Evolutionary conservation across 768 basidiomycete species (phyloP), one percentile per base, ranked within the genome.

Genomic region (Boletus fagicola): DNA sequence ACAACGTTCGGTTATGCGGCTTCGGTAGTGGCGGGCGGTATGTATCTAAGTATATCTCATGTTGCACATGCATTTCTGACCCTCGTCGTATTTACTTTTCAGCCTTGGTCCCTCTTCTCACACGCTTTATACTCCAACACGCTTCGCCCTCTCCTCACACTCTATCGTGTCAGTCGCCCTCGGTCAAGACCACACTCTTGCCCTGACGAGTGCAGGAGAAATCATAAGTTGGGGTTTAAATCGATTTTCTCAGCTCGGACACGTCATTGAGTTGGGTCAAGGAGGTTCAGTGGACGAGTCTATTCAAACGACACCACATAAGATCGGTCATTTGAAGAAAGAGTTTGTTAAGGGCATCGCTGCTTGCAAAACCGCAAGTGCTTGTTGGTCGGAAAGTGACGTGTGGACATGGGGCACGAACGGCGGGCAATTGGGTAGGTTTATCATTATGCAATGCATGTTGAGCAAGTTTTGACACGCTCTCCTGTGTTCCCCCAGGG

Each of bases 381-480:
- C 86, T 6, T 95, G 93, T 72, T 97, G 92, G 91, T 94, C 93
- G 0, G 75, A 75, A 5, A 72, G 70, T 11, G 76, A 83, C 43
- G 81, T 93, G 2, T 94, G 81, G 69, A 93, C 92, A 0, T 98
- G 94, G 94, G 97, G 97, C 0, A 91, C 88, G 26, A 97, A 98
- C 71, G 81, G 80, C 42, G 97, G 97, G 0, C 97, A 99, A 69
- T 79, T 98, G 4, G 95, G 94, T 85, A 58, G 52, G 79, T 44
- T 44, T 49, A 8, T 30, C 11, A 20, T 24, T 33, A 48, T 50
- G 11, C 12, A 10, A 20, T 24, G 12, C 1, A n/a, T n/a, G 15
- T 22, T 4, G 33, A 5, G 3, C 28, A 1, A 9, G 10, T n/a
- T 20, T 47, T 52, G 31, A 44, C 13, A 10, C 28, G 11, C 10